Evolutionary conservation across 306 rosid genomes (phyloP), one percentile per base, ranked within the genome.

Genomic region (Comarum palustre): DNA sequence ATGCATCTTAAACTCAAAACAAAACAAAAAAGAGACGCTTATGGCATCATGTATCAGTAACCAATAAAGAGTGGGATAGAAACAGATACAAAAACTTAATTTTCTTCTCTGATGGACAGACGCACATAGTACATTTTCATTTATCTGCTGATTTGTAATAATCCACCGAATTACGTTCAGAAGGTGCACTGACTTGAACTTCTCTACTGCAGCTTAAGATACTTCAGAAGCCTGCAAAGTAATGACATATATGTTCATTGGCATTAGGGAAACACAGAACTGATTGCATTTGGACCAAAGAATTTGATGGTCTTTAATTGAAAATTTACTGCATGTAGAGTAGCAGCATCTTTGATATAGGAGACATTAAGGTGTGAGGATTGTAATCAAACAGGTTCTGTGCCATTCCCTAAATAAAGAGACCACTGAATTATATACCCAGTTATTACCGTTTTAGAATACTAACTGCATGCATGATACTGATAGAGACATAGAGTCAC

Each of bases 201-300:
- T 64, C 2, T 12, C 78, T 51, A 87, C 59, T 81, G 80, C 66
- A 81, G 77, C 78, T 81, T 75, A 54, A 81, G 82, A 77, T 79
- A 85, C 82, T 73, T 81, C 64, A 83, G 50, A 70, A 85, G 86
- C 88, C 92, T 87, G 88, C 0, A 19, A 74, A 19, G 57, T 50
- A 50, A 50, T 19, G 1, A 48, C 55, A 6, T 48, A 6, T 19
- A 48, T 6, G 55, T 2, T 17, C n/a, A 19, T 48, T 48, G 55
- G 10, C 55, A 48, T 48, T 19, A 19, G n/a, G 9, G 22, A 48
- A 48, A 20, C 1, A 52, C 10, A 20, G 25, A n/a, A 19, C 27
- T 20, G 27, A 51, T n/a, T 8, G 58, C 58, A n/a, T n/a, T n/a
- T 19, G 13, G 8, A 51, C 24, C 25, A n/a, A 19, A 19, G 25